A percentile compares a stretch with the other conserved stretches of the same genome.
Conservation (phyloP, 345 rosid species). For the Streptanthus diversifolius region DNA sequence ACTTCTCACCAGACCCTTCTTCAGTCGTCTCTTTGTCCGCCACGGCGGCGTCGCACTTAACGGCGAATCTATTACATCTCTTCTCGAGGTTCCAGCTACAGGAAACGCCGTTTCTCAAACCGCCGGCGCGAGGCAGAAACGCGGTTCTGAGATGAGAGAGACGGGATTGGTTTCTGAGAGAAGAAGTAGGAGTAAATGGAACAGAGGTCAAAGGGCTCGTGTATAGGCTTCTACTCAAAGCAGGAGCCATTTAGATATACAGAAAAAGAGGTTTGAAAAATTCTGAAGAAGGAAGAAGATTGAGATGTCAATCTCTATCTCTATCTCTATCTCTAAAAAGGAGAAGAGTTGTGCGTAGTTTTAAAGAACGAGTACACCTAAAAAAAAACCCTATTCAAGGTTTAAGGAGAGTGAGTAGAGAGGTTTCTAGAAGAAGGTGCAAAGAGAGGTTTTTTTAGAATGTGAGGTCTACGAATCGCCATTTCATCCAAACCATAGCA, state of each 20-base stretch:
- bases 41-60: slow-evolving; percentile 72
- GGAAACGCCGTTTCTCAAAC: slow-evolving; percentile 43
- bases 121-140: slow-evolving; percentile 44
- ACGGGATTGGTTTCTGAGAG: slow-evolving; percentile 31
- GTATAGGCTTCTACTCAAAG: slow-evolving; percentile 56
- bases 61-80: slow-evolving; percentile 46
- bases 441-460: neutral
- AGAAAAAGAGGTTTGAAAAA: neutral
- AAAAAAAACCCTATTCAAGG: slow-evolving; percentile 49
- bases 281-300: neutral
- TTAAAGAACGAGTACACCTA: neutral
- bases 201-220: slow-evolving; percentile 45
- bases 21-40: slow-evolving; percentile 81
- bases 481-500: slow-evolving; percentile 42
- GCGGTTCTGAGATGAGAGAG: slow-evolving; percentile 40
- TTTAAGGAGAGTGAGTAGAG: slow-evolving; percentile 40
- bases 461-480: slow-evolving; percentile 53
- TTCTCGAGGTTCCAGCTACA: slow-evolving; percentile 52
- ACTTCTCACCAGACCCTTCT: slow-evolving; percentile 81
- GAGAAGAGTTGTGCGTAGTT: neutral
- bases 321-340: neutral
- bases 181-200: slow-evolving; percentile 44
- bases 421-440: slow-evolving; percentile 44
- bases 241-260: slow-evolving; percentile 59
- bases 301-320: neutral